phyloP scores from a whole-genome alignment of 2,329 filamentous ascomycete species.

The Apiospora phragmitis region DNA sequence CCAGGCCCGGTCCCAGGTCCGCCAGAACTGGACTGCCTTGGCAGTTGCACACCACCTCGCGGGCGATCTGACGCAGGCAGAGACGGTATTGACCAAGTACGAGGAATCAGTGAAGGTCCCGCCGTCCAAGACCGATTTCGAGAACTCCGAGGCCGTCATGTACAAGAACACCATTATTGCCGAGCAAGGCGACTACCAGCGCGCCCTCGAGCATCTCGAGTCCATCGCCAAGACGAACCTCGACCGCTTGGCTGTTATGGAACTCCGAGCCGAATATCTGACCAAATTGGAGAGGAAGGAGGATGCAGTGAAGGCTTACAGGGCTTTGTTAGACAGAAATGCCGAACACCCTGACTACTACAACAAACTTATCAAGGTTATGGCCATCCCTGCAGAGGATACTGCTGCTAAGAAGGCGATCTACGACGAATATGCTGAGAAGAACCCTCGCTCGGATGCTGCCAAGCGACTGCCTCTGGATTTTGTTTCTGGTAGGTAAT shows the following conservation, averaged over 20 bases:
- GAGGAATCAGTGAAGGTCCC: conserved; percentile 88
- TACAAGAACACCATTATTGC: conserved; percentile 97
- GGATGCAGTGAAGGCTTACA: conserved; percentile 81
- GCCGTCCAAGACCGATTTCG: conserved; percentile 76
- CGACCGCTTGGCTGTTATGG: conserved; percentile 82
- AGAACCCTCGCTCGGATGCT: conserved; percentile 81
- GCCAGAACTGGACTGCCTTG: conserved; percentile 97
- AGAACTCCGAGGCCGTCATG: conserved; percentile 89
- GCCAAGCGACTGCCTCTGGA: conserved; percentile 84
- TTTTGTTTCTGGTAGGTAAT: conserved; percentile 70
- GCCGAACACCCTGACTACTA: conserved; percentile 87
- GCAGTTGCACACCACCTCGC: conserved; percentile 89
- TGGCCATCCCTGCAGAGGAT: conserved; percentile 64
- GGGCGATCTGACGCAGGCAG: conserved; percentile 83
- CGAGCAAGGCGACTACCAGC: conserved; percentile 79
- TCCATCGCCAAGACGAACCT: conserved; percentile 73
- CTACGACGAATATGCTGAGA: conserved; percentile 80
- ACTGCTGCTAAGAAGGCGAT: conserved; percentile 66
- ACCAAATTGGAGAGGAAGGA: conserved; percentile 73
- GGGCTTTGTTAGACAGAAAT: conserved; percentile 80
- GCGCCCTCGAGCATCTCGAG: conserved; percentile 85
- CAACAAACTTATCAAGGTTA: conserved; percentile 68
- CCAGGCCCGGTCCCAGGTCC: conserved; percentile 74
- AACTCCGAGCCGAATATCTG: conserved; percentile 83
- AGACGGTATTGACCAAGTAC: conserved; percentile 87